Percentiles rank a stretch among this genome's conserved stretches.
Conservation (phyloP, 345 rosid genomes). For the Boechera stricta region DNA sequence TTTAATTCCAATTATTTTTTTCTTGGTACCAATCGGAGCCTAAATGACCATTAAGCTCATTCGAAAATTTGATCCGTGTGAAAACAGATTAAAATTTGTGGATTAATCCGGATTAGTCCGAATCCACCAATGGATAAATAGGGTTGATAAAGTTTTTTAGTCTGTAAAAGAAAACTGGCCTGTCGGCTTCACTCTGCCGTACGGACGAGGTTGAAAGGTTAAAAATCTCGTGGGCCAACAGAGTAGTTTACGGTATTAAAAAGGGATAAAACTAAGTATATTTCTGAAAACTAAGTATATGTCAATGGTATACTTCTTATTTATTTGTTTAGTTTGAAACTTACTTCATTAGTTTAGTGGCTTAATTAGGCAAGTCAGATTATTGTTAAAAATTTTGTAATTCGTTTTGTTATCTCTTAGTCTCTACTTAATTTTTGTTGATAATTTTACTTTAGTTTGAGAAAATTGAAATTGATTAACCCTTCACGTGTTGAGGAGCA, state of each 20-base stretch:
- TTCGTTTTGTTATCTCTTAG: background rate
- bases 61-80: background rate
- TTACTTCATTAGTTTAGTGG: background rate
- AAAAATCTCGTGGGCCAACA: constrained; percentile 19
- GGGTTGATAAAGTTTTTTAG: background rate
- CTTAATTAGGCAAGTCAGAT: background rate
- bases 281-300: no score
- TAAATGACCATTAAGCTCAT: no score
- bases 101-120: background rate
- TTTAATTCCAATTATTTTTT: no score
- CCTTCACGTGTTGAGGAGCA: background rate
- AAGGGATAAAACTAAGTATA: no score
- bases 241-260: background rate
- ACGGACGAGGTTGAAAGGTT: constrained; percentile 26
- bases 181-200: constrained; percentile 9
- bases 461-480: background rate
- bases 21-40: no score
- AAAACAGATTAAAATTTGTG: background rate
- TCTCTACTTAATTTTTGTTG: background rate
- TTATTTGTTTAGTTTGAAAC: background rate
- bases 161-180: background rate
- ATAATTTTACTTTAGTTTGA: background rate
- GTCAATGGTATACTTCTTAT: no score
- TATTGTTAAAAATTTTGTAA: background rate
- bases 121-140: background rate